These are phyloP conservation scores for Bonia amplexicaulis DNA, from an alignment of 176 grass and related monocot genomes.

Conservation along the genomic window DNA sequence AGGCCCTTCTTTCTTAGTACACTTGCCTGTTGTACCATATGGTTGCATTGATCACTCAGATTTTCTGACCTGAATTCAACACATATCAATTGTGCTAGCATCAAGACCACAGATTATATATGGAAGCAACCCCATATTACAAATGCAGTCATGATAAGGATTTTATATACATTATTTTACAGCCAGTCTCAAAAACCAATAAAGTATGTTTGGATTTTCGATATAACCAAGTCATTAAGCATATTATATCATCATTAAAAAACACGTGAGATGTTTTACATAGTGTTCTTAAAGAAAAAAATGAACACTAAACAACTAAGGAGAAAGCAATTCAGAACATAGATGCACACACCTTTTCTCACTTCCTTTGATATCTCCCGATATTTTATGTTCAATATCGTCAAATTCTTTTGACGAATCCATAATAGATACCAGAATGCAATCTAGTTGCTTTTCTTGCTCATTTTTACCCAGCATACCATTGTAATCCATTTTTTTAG, in stretches of 20 bases:
- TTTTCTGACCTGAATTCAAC: constrained; percentile 55
- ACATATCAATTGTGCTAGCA: constrained; percentile 25
- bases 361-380: constrained; percentile 41
- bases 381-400: constrained; percentile 56
- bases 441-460: constrained; percentile 56
- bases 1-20: constrained; percentile 67
- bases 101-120: background rate
- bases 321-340: background rate
- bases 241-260: background rate
- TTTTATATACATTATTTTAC: background rate
- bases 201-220: background rate
- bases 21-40: constrained; percentile 52
- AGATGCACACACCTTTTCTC: constrained; percentile 47
- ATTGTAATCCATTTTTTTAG: constrained; percentile 33
- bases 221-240: background rate
- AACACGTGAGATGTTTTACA: background rate
- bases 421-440: constrained; percentile 52
- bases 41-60: constrained; percentile 50
- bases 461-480: constrained; percentile 49
- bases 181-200: background rate
- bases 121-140: background rate
- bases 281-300: background rate
- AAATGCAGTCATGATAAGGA: background rate
- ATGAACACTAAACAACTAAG: background rate
- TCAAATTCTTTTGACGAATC: constrained; percentile 65